phyloP scores from a whole-genome alignment of 106 monocot genomes.

The Amphibolis antarctica region DNA sequence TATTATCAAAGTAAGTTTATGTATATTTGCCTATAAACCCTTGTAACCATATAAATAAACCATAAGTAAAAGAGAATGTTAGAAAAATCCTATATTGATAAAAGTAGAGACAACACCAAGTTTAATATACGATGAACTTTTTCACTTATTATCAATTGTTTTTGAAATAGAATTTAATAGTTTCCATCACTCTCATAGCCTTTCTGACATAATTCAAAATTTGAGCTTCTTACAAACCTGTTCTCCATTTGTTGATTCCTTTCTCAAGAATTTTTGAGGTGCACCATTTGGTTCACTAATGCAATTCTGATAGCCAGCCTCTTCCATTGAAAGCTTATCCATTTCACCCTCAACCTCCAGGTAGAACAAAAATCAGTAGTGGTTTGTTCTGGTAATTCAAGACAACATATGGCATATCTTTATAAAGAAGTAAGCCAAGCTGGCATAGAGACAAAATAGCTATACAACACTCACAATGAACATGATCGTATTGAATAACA shows the following conservation, averaged over 20 bases:
- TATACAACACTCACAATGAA: background rate
- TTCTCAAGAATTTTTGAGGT: conserved; percentile 6
- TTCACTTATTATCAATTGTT: too few species aligned
- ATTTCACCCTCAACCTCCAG: conserved; percentile 26
- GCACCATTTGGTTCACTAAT: conserved; percentile 25
- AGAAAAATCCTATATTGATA: too few species aligned
- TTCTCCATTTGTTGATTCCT: conserved; percentile 1
- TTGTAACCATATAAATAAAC: too few species aligned
- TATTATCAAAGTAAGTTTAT: too few species aligned
- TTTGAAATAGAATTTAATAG: too few species aligned
- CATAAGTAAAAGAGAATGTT: too few species aligned
- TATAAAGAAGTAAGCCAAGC: background rate
- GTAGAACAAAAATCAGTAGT: background rate
- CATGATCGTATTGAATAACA: background rate
- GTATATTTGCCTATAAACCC: too few species aligned
- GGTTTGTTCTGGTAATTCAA: background rate
- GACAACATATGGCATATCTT: background rate
- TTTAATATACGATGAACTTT: too few species aligned
- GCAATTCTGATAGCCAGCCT: conserved; percentile 28
- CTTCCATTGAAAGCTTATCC: conserved; percentile 29
- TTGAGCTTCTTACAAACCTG: background rate
- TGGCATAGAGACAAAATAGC: background rate
- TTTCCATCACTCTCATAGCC: background rate
- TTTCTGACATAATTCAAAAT: background rate
- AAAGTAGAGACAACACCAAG: too few species aligned